These are phyloP conservation scores for Claviceps capensis DNA, from an alignment of 2,329 filamentous ascomycete genomes.

Conservation along the genomic window DNA sequence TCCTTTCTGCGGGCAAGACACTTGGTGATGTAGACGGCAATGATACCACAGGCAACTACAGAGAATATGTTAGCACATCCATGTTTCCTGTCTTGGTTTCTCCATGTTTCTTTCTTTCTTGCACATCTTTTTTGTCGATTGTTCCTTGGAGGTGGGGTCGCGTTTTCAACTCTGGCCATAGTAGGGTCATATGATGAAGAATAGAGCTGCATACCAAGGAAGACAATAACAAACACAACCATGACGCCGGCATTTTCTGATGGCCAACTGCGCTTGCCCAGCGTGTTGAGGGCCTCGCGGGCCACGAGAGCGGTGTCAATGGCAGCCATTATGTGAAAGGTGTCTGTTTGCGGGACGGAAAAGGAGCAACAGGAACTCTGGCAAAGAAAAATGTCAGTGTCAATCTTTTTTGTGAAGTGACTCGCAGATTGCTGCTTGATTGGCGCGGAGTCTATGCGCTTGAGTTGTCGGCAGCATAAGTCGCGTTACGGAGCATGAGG, in stretches of 20 bases:
- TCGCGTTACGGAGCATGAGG: not conserved
- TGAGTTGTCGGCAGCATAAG: not conserved
- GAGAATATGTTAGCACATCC: constrained; percentile 6
- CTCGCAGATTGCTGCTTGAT: not conserved
- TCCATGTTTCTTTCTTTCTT: not conserved
- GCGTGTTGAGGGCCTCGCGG: constrained; percentile 18
- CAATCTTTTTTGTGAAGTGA: not conserved
- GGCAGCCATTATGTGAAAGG: constrained; percentile 23
- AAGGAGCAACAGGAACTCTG: not conserved
- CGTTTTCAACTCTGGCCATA: too few relatives aligned
- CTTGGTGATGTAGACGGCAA: constrained; percentile 20
- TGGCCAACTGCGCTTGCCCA: constrained; percentile 30
- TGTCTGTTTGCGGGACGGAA: not conserved
- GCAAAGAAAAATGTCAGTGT: not conserved
- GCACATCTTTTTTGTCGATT: too few relatives aligned
- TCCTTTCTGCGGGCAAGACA: constrained; percentile 12
- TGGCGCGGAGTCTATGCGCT: not conserved
- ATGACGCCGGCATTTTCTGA: constrained; percentile 25
- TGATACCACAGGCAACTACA: constrained; percentile 20
- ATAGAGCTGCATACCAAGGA: constrained; percentile 19
- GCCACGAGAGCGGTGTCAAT: constrained; percentile 22
- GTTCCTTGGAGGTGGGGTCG: too few relatives aligned
- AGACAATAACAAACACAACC: constrained; percentile 30
- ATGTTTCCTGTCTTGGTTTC: too few relatives aligned
- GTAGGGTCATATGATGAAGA: too few relatives aligned